Evolutionary conservation across 352 stramenopile species (phyloP), one percentile per base, ranked within the genome.

Genomic region (Phytopythium aichiense): DNA sequence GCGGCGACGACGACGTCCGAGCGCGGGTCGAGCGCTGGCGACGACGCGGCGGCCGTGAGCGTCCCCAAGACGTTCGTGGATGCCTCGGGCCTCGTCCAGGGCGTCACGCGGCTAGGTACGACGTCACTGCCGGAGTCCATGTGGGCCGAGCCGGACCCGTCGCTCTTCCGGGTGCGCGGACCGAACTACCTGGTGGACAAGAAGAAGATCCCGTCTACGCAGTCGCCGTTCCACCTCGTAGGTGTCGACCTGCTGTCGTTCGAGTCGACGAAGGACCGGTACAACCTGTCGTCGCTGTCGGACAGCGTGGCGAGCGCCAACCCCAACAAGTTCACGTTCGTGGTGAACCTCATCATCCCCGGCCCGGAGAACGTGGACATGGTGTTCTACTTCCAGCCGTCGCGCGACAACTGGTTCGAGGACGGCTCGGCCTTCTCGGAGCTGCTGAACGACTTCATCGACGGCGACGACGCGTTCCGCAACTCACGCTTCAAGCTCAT

Each of bases 401-500:
- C 66, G 56, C 77, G 77, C 38, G 77, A 91, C 67, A 92, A 90
- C 50, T 60, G 96, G 33, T 94, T 97, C 50, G 87, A 96, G 51
- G 82, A 95, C 50, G 84, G 85, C 60, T 96, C 90, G 38, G 69
- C 88, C 8, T 95, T 97, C 63, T 95, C 85, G 18, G 85, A 94
- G 58, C 71, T 97, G 50, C 71, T 96, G 22, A 93, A 94, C 57
- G 84, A 92, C 61, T 97, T 98, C 30, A 81, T 97, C 30, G 97
- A 98, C 73, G 96, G 94, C 55, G 90, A 96, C 67, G 95, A 99
- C 71, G 68, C 79, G 53, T 98, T 98, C 69, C 89, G 96, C 31
- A 97, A 99, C 72, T 94, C 89, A 50, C 94, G 95, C 16, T 99
- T 99, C 79, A 99, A 99, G 80, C 76, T 99, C 54, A 99, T 99